Evolutionary conservation across 2,329 filamentous ascomycete genomes (phyloP).

Genomic region (Ophioceras dolichostomum): DNA sequence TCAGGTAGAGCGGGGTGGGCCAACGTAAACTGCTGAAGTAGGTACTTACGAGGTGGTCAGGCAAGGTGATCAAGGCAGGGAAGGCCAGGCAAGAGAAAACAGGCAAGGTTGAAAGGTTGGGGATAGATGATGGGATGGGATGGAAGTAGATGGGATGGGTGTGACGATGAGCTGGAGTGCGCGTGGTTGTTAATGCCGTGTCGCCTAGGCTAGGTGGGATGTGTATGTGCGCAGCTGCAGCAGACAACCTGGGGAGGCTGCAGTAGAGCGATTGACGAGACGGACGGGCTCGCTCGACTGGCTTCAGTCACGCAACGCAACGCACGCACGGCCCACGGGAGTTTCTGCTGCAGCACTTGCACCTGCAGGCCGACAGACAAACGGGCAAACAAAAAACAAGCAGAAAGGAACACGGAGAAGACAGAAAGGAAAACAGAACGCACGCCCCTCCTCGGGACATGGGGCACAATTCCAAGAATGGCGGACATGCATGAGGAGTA

Average conservation of each 20-base stretch:
- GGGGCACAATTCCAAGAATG: not conserved
- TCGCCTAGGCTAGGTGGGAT: not conserved
- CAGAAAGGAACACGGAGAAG: too few species aligned
- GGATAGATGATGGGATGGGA: constrained; percentile 2
- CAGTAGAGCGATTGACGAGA: not conserved
- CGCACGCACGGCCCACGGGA: not conserved
- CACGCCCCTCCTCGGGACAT: too few species aligned
- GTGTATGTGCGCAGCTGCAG: not conserved
- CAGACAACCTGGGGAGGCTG: not conserved
- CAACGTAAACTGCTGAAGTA: too few species aligned
- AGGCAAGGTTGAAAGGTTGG: too few species aligned
- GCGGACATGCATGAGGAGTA: not conserved
- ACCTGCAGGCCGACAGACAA: not conserved
- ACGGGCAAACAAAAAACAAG: not conserved
- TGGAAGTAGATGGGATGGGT: too few species aligned
- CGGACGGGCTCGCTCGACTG: not conserved
- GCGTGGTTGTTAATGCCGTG: constrained; percentile 13
- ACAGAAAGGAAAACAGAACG: too few species aligned
- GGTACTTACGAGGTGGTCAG: constrained; percentile 10
- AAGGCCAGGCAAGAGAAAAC: constrained; percentile 11
- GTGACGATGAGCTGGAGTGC: constrained; percentile 6
- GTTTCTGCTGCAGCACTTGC: not conserved
- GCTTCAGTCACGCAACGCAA: too few species aligned
- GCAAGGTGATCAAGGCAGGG: constrained; percentile 9
- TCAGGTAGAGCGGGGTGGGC: constrained; percentile 7